These are phyloP conservation scores for Hypsizygus ulmarius DNA, from an alignment of 1,284 basidiomycete genomes.

Conservation along the genomic window DNA sequence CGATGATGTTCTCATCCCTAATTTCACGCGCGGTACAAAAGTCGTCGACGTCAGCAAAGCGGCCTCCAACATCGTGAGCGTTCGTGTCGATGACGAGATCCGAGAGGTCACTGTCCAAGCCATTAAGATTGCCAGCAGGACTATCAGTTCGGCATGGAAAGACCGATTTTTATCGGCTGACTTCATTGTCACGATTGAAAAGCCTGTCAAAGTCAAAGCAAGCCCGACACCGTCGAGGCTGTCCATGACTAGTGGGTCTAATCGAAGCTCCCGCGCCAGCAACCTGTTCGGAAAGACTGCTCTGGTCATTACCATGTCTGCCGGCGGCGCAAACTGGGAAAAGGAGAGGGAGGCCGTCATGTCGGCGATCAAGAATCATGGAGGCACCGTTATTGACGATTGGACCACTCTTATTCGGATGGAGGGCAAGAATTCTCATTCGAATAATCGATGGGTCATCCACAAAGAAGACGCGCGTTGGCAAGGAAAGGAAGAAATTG, in stretches of 20 bases:
- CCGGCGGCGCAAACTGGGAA: constrained; percentile 31
- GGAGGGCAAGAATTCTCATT: constrained; percentile 43
- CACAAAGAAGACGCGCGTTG: constrained; percentile 46
- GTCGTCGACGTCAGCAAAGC: constrained; percentile 35
- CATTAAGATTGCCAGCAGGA: constrained; percentile 47
- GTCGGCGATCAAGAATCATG: constrained; percentile 46
- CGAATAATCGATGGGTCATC: constrained; percentile 52
- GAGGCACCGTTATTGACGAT: constrained; percentile 63
- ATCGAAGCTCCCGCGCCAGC: too few relatives aligned
- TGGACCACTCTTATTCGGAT: constrained; percentile 67
- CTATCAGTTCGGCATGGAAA: constrained; percentile 50
- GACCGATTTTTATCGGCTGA: constrained; percentile 44
- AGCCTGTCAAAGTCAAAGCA: constrained; percentile 24
- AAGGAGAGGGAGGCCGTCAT: constrained; percentile 41
- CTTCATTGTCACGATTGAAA: constrained; percentile 39
- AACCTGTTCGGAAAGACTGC: constrained; percentile 45
- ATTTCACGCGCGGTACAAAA: constrained; percentile 25
- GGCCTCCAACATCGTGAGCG: constrained; percentile 34
- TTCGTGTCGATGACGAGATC: constrained; percentile 39
- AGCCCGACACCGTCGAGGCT: constrained; percentile 47
- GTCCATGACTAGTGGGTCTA: constrained; percentile 25
- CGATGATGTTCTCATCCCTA: constrained; percentile 50
- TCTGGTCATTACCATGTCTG: constrained; percentile 48
- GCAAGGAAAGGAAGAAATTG: constrained; percentile 37
- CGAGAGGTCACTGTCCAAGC: constrained; percentile 32